phyloP scores from a whole-genome alignment of 768 basidiomycete species.

The Boletus rubroflammeus region DNA sequence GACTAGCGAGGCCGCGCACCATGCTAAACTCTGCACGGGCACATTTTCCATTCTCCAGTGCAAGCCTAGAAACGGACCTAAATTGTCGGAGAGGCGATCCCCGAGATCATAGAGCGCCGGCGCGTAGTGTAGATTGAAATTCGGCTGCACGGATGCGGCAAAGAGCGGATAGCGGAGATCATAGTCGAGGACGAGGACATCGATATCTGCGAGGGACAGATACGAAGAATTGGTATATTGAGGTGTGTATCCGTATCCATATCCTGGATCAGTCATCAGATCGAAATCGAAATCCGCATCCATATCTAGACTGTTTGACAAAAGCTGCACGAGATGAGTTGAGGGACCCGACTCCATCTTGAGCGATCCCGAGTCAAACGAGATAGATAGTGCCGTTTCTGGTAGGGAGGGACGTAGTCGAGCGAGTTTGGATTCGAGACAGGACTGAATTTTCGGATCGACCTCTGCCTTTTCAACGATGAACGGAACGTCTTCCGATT shows the following conservation, averaged over 20 bases:
- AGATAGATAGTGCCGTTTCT: constrained; percentile 6
- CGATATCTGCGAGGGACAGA: constrained; percentile 26
- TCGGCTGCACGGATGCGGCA: neutral
- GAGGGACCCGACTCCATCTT: constrained; percentile 10
- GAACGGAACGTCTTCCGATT: neutral
- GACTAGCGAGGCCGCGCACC: constrained; percentile 51
- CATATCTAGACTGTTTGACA: constrained; percentile 12
- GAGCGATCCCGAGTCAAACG: constrained; percentile 2
- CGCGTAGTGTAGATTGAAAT: constrained; percentile 41
- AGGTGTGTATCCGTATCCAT: constrained; percentile 11
- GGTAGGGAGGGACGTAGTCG: constrained; percentile 9
- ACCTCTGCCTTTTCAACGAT: neutral
- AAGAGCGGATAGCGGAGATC: constrained; percentile 49
- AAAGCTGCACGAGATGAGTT: constrained; percentile 9
- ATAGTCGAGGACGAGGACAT: constrained; percentile 53
- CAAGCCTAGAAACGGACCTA: constrained; percentile 44
- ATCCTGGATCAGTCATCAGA: constrained; percentile 9
- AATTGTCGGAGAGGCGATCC: constrained; percentile 30
- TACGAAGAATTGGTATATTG: constrained; percentile 13
- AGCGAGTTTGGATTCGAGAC: constrained; percentile 18
- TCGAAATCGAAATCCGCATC: constrained; percentile 2
- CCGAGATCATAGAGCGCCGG: constrained; percentile 41
- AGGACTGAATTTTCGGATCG: constrained; percentile 18
- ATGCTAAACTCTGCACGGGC: constrained; percentile 36
- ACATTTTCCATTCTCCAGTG: constrained; percentile 60